Conservation (phyloP, 2,329 filamentous ascomycete genomes). For the Coniochaeta pulveracea region DNA sequence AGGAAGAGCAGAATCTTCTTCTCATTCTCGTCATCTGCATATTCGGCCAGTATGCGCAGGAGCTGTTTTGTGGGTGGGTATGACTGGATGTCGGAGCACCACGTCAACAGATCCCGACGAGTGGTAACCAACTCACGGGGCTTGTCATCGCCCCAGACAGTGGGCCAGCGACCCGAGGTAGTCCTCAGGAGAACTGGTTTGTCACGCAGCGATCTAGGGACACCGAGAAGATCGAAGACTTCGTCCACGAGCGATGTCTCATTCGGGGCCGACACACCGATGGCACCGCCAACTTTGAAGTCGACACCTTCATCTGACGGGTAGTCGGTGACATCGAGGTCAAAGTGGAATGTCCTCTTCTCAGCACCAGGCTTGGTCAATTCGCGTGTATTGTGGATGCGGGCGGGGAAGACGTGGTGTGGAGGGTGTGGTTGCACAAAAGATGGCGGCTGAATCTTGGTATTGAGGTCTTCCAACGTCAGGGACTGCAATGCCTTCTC, state of each 20-base stretch:
- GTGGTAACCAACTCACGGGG: conserved; percentile 81
- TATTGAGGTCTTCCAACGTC: conserved; percentile 36
- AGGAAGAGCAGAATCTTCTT: conserved; percentile 82
- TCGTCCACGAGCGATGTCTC: conserved; percentile 67
- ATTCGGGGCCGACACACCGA: conserved; percentile 88
- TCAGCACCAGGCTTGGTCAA: conserved; percentile 81
- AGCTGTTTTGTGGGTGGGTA: conserved; percentile 83
- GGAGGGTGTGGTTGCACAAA: conserved; percentile 94
- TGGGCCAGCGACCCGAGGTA: conserved; percentile 79
- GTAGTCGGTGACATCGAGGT: conserved; percentile 92
- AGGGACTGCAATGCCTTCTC: conserved; percentile 14
- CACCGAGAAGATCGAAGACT: conserved; percentile 67
- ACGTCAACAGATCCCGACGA: conserved; percentile 81
- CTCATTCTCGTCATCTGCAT: conserved; percentile 70
- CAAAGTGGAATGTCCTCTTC: conserved; percentile 96
- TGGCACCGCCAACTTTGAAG: conserved; percentile 93
- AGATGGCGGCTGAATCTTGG: conserved; percentile 61
- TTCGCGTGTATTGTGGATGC: conserved; percentile 72
- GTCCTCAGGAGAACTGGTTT: conserved; percentile 75
- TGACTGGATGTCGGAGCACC: conserved; percentile 91
- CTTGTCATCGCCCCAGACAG: conserved; percentile 90
- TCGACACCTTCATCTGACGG: conserved; percentile 70
- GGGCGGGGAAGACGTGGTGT: conserved; percentile 84
- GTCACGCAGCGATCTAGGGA: conserved; percentile 74
- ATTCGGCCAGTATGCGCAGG: conserved; percentile 74